A percentile compares a stretch with the other conserved stretches of the same genome.
Evolutionary conservation across 768 basidiomycete species (phyloP).

Genomic region (Lactifluus echinatus): DNA sequence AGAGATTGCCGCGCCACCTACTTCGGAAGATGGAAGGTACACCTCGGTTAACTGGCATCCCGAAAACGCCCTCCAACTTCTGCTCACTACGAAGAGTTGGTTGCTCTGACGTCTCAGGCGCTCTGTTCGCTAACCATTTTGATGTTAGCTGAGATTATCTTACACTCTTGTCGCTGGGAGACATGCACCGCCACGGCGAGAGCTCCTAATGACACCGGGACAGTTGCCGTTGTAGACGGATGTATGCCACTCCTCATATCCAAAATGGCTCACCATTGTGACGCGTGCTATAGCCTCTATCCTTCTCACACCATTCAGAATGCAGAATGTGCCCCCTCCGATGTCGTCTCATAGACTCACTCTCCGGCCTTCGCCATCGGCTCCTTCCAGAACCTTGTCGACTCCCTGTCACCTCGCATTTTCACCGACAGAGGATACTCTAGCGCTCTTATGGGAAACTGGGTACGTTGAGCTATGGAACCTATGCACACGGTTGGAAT

Average conservation of each 20-base stretch:
- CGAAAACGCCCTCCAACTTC: slow-evolving; percentile 57
- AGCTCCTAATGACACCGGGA: slow-evolving; percentile 70
- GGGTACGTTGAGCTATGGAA: slow-evolving; percentile 64
- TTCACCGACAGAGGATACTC: slow-evolving; percentile 43
- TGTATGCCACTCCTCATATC: slow-evolving; percentile 38
- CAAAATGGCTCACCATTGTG: background rate
- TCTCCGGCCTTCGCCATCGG: slow-evolving; percentile 18
- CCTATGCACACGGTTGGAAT: slow-evolving; percentile 51
- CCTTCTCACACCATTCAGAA: slow-evolving; percentile 86
- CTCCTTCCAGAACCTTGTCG: slow-evolving; percentile 43
- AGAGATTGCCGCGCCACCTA: slow-evolving; percentile 46
- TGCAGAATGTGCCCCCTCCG: slow-evolving; percentile 96
- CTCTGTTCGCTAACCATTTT: background rate
- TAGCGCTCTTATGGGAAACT: slow-evolving; percentile 64
- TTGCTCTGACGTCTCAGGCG: background rate
- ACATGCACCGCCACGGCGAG: slow-evolving; percentile 50
- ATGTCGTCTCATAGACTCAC: slow-evolving; percentile 64
- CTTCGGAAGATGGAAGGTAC: slow-evolving; percentile 42
- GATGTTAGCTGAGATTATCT: slow-evolving; percentile 43
- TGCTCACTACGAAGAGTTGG: slow-evolving; percentile 61
- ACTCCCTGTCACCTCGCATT: slow-evolving; percentile 62
- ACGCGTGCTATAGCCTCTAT: slow-evolving; percentile 44
- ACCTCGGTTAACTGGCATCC: slow-evolving; percentile 83
- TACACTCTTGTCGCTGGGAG: slow-evolving; percentile 68
- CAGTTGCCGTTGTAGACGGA: slow-evolving; percentile 86